Evolutionary conservation across 2,329 filamentous ascomycete genomes (phyloP).

Genomic region (Trichoderma cornu-damae): DNA sequence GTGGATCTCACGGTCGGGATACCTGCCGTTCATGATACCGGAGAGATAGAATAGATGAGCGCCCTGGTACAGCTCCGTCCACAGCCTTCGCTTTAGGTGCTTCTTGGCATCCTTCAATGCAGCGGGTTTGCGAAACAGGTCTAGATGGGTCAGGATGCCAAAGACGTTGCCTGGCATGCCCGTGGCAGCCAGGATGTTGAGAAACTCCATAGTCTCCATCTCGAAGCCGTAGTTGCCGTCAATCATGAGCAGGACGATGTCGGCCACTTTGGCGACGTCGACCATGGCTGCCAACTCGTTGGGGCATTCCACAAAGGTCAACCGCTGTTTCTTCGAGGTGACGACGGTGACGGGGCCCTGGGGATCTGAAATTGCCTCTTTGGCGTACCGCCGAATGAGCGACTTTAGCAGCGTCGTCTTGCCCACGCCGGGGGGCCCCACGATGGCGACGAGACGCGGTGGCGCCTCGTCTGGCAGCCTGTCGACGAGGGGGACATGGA

Average conservation of each 20-base stretch:
- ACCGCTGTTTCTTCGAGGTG: constrained; percentile 87
- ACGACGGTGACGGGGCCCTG: constrained; percentile 92
- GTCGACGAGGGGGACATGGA: constrained; percentile 96
- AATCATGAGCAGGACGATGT: constrained; percentile 96
- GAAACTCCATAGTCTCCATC: constrained; percentile 99
- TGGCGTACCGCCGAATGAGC: constrained; percentile 87
- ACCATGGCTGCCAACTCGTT: constrained; percentile 96
- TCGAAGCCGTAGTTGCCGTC: constrained; percentile 98
- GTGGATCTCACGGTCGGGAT: constrained; percentile 93
- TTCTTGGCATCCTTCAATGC: constrained; percentile 93
- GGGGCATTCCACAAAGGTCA: constrained; percentile 97
- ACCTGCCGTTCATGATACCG: constrained; percentile 92
- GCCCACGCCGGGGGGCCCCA: constrained; percentile 89
- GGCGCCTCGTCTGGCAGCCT: constrained; percentile 92
- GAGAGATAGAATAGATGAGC: constrained; percentile 96
- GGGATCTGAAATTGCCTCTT: constrained; percentile 86
- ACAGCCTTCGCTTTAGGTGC: constrained; percentile 88
- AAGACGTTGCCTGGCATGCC: constrained; percentile 99
- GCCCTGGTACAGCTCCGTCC: constrained; percentile 95
- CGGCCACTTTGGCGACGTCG: constrained; percentile 92
- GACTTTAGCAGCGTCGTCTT: constrained; percentile 97
- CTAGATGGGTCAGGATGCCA: constrained; percentile 91
- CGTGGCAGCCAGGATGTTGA: constrained; percentile 86
- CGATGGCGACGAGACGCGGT: constrained; percentile 85
- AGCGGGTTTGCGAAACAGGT: constrained; percentile 91